A percentile compares a stretch with the other conserved stretches of the same genome.
phyloP scores from a whole-genome alignment of 768 basidiomycete genomes.

The Termitomyces eurrhizus region DNA sequence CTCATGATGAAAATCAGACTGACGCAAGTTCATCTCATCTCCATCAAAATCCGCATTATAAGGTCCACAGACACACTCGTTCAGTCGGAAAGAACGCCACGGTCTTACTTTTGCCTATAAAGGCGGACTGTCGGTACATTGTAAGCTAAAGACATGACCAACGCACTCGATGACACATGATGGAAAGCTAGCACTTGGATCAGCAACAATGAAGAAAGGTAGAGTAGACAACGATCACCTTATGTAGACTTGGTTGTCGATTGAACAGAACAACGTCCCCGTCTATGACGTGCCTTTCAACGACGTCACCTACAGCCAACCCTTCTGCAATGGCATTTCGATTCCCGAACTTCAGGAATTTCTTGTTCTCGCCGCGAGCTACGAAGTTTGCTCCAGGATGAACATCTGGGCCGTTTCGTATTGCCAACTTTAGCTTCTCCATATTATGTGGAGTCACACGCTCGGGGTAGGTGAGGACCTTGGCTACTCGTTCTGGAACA shows the following conservation, averaged over 20 bases:
- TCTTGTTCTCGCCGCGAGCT: constrained; percentile 79
- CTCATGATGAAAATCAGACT: constrained; percentile 23
- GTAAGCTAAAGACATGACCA: neutral
- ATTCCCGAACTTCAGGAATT: constrained; percentile 87
- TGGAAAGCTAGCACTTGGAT: constrained; percentile 66
- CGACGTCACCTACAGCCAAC: constrained; percentile 82
- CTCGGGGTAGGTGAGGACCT: constrained; percentile 94
- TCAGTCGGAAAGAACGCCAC: constrained; percentile 95
- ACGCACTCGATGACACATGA: constrained; percentile 94
- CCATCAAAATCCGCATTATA: constrained; percentile 99
- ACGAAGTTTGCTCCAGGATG: constrained; percentile 98
- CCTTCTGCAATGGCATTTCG: constrained; percentile 76
- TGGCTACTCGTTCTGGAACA: constrained; percentile 92
- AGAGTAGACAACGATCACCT: constrained; percentile 38
- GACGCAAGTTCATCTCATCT: constrained; percentile 99
- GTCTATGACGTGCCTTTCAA: constrained; percentile 92
- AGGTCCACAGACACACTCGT: constrained; percentile 98
- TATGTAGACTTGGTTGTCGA: constrained; percentile 97
- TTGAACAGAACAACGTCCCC: constrained; percentile 98
- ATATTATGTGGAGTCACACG: constrained; percentile 92
- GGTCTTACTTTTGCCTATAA: constrained; percentile 82
- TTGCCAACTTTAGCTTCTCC: constrained; percentile 63
- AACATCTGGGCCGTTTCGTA: constrained; percentile 83
- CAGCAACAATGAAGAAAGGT: neutral
- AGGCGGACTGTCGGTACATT: neutral